Evolutionary conservation across 2,329 filamentous ascomycete genomes (phyloP).

Genomic region (Myriosclerotinia duriaeana): DNA sequence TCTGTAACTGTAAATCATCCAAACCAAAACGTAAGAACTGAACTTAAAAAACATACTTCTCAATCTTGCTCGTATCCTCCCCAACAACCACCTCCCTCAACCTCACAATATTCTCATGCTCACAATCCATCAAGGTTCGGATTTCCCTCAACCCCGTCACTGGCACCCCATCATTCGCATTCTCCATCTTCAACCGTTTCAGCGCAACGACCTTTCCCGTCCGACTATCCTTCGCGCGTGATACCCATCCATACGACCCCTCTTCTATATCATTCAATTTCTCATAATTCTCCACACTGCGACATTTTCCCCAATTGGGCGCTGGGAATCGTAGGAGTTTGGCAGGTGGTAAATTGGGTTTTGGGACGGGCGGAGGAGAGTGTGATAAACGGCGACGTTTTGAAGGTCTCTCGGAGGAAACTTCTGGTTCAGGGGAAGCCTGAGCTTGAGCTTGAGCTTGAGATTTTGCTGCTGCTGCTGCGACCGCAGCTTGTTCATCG

Average conservation of each 20-base stretch:
- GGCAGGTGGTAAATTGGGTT: slow-evolving; percentile 44
- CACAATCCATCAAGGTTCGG: slow-evolving; percentile 78
- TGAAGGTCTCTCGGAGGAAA: slow-evolving; percentile 52
- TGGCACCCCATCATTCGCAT: slow-evolving; percentile 70
- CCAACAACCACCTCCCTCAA: slow-evolving; percentile 84
- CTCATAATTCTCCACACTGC: slow-evolving; percentile 84
- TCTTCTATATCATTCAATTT: slow-evolving; percentile 96
- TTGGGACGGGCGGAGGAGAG: slow-evolving; percentile 33
- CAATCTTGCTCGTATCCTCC: slow-evolving; percentile 53
- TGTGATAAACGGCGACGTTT: slow-evolving; percentile 59
- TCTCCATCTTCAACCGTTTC: slow-evolving; percentile 90
- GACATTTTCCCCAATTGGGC: slow-evolving; percentile 65
- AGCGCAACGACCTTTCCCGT: slow-evolving; percentile 84
- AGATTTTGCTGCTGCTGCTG: slow-evolving; percentile 38
- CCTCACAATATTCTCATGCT: slow-evolving; percentile 78
- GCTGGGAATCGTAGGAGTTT: slow-evolving; percentile 71
- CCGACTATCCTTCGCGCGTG: slow-evolving; percentile 70
- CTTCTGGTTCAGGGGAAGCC: slow-evolving; percentile 38
- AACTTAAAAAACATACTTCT: slow-evolving; percentile 48
- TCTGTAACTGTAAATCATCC: too few relatives aligned
- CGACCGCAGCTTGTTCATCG: slow-evolving; percentile 47
- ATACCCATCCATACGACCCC: slow-evolving; percentile 93
- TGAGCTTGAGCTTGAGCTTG: slow-evolving; percentile 45
- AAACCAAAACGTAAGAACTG: slow-evolving; percentile 23
- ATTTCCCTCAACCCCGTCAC: slow-evolving; percentile 94